Conservation (phyloP, 257 asterid species). For the Marsdenia floribunda region DNA sequence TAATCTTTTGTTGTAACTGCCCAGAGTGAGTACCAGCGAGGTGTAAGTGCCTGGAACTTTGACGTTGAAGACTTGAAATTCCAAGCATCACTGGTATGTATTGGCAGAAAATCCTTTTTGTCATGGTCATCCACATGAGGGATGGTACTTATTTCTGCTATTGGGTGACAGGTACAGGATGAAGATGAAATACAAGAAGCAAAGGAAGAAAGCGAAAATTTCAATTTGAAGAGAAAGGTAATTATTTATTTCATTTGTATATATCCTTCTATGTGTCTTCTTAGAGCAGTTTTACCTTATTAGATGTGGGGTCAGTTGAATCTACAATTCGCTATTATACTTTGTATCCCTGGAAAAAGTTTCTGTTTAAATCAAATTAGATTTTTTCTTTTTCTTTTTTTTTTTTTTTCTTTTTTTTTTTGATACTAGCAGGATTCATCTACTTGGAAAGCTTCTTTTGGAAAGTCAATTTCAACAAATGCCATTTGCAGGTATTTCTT, state of each 20-base stretch:
- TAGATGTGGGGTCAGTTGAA: background rate
- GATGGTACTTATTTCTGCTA: constrained; percentile 19
- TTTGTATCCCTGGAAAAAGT: constrained; percentile 2
- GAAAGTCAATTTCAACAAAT: constrained; percentile 29
- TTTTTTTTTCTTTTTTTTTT: background rate
- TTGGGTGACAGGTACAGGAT: constrained; percentile 65
- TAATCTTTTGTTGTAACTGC: constrained; percentile 16
- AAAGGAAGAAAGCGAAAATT: constrained; percentile 56
- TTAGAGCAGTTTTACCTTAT: background rate
- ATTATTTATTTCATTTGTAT: background rate
- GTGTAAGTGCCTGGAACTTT: constrained; percentile 99
- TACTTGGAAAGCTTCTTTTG: constrained; percentile 22
- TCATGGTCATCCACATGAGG: background rate
- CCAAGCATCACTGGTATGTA: constrained; percentile 89
- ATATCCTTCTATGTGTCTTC: background rate
- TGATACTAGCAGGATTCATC: constrained; percentile 36
- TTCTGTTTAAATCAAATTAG: constrained; percentile 14
- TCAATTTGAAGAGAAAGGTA: constrained; percentile 47
- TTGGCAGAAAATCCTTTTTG: constrained; percentile 1
- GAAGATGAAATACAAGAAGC: constrained; percentile 72
- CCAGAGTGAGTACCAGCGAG: constrained; percentile 98
- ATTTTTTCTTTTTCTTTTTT: no score
- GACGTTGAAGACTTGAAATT: constrained; percentile 89
- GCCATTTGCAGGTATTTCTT: constrained; percentile 32
- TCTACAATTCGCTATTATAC: background rate